Conservation (phyloP, 192 early-diverging fungal species). For the Lunasporangiospora selenospora region DNA sequence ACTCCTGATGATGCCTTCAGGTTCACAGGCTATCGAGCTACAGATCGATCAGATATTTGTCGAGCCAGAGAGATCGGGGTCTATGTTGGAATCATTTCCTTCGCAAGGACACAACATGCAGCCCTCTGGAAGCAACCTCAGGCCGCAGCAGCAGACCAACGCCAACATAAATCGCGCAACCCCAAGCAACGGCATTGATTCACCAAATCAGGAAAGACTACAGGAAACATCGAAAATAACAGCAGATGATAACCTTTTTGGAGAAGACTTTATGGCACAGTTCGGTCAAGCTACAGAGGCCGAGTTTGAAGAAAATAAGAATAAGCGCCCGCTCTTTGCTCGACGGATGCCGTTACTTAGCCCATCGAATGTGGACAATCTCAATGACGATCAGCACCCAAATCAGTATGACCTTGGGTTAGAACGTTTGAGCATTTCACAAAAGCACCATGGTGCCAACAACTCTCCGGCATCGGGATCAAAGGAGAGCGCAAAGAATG, state of each 20-base stretch:
- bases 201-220: too few relatives aligned
- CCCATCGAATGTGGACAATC: neutral
- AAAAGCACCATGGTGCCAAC: constrained; percentile 33
- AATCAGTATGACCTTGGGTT: constrained; percentile 24
- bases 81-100: too few relatives aligned
- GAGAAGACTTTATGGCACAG: constrained; percentile 37
- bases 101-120: neutral
- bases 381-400: neutral
- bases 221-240: neutral
- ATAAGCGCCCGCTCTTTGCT: constrained; percentile 20
- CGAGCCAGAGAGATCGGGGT: neutral
- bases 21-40: constrained; percentile 21
- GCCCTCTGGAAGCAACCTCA: neutral
- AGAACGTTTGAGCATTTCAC: constrained; percentile 32
- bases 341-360: constrained; percentile 20
- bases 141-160: neutral
- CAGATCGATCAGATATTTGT: constrained; percentile 11
- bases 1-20: constrained; percentile 14
- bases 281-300: constrained; percentile 24
- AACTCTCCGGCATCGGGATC: too few relatives aligned
- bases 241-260: constrained; percentile 8
- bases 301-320: constrained; percentile 15
- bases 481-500: too few relatives aligned
- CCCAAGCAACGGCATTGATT: too few relatives aligned
- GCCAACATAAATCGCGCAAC: neutral